Evolutionary conservation across 345 rosid species (phyloP), one percentile per base, ranked within the genome.

Genomic region (Carallia brachiata): DNA sequence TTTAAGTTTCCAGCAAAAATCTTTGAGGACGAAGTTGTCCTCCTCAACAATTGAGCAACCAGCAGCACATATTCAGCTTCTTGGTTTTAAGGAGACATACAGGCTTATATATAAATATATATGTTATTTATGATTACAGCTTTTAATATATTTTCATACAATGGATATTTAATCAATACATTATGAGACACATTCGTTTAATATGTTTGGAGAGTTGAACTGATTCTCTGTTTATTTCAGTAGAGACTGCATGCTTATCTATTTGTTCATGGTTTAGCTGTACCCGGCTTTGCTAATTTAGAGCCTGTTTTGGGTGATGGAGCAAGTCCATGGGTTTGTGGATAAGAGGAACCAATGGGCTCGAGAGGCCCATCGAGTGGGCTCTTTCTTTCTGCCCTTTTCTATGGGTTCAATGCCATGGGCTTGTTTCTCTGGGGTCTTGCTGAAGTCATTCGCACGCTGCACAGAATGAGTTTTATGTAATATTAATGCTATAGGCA

Each of bases 161-260:
- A 67, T 12, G 59, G 63, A 59, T 76, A 76, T 79, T 71, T 76
- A 15, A 73, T 73, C 30, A 73, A 36, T 74, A 60, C 71, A 67
- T 53, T 37, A 66, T 75, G 78, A 27, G 56, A 60, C 68, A 79
- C 63, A 72, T 75, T 75, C 40, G 70, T 37, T 61, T 52, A 50
- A 40, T 74, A 67, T 63, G 37, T 52, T 59, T 64, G 58, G 63
- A 73, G 74, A 66, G 76, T 67, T 61, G 56, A 80, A 77, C 62
- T 72, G 34, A 36, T 28, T 58, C 77, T 76, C 77, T 70, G 52
- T 63, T 78, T 78, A 54, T 67, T 69, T 44, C 5, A 37, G 66
- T 9, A 34, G 48, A 27, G 28, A 52, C 31, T 27, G 60, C 13
- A 23, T 27, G 27, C 12, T 3, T 44, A 0, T 12, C 16, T 1